A percentile compares a stretch with the other conserved stretches of the same genome.
phyloP scores from a whole-genome alignment of 2,329 filamentous ascomycete genomes.

The Trichoderma sp. region DNA sequence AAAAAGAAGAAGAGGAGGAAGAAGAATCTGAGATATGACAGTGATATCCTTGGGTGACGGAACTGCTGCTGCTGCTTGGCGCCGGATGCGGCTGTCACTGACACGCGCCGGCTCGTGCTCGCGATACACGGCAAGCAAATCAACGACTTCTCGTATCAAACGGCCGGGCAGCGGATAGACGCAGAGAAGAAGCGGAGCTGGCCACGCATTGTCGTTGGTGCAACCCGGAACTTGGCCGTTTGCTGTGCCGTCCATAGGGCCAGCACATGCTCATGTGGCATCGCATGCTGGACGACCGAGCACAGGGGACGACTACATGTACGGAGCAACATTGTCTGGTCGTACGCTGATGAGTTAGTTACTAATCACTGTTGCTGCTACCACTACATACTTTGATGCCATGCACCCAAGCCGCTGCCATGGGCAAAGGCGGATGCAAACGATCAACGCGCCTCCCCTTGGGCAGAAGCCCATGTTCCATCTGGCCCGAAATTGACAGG shows the following conservation, averaged over 20 bases:
- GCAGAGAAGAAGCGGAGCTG: conserved; percentile 13
- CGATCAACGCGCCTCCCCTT: background rate
- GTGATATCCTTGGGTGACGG: background rate
- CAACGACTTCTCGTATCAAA: conserved; percentile 15
- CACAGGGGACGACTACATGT: too few species aligned
- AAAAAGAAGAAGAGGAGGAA: too few species aligned
- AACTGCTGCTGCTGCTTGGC: background rate
- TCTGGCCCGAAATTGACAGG: background rate
- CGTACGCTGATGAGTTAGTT: too few species aligned
- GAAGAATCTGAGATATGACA: background rate
- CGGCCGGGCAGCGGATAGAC: conserved; percentile 7
- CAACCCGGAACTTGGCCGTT: conserved; percentile 2
- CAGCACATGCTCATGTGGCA: background rate
- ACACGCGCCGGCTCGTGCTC: conserved; percentile 18
- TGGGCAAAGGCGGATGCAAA: background rate
- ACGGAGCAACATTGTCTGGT: too few species aligned
- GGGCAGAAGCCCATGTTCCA: background rate
- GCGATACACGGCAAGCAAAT: conserved; percentile 8
- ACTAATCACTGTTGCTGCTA: background rate
- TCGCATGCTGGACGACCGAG: background rate
- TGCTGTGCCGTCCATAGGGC: background rate
- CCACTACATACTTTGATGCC: too few species aligned
- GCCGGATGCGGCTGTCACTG: conserved; percentile 16
- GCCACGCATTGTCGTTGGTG: background rate
- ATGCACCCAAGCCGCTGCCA: background rate